Evolutionary conservation across 306 rosid genomes (phyloP).

Genomic region (Quercus engelmannii): DNA sequence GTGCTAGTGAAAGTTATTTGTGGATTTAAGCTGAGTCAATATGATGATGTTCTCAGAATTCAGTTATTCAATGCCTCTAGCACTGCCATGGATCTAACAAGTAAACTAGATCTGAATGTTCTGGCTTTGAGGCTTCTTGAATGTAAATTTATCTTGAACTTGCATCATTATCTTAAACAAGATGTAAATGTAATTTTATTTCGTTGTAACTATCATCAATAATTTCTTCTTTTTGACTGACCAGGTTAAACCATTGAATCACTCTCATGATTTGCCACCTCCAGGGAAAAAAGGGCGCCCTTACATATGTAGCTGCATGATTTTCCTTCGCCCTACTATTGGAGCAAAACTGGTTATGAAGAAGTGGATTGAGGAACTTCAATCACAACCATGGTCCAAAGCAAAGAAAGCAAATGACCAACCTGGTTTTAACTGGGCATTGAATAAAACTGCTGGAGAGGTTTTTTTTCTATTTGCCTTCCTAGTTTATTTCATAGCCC

Average conservation of each 20-base stretch:
- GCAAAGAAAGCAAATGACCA: constrained; percentile 85
- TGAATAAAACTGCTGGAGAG: constrained; percentile 74
- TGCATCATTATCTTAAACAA: no score
- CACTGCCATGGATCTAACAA: not conserved
- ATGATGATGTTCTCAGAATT: not conserved
- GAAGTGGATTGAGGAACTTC: constrained; percentile 87
- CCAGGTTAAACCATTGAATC: constrained; percentile 87
- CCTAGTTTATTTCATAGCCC: not conserved
- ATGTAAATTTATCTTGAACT: not conserved
- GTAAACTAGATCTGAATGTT: not conserved
- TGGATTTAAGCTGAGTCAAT: not conserved
- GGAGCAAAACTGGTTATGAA: constrained; percentile 77
- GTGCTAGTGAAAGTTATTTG: not conserved
- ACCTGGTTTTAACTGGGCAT: constrained; percentile 98
- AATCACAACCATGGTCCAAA: constrained; percentile 76
- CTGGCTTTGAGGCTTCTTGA: not conserved
- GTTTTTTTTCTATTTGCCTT: constrained; percentile 35
- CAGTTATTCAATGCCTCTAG: not conserved
- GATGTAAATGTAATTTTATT: no score
- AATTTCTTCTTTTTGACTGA: no score
- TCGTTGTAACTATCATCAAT: no score
- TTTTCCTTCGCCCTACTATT: constrained; percentile 60
- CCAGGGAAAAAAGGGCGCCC: constrained; percentile 97
- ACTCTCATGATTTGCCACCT: constrained; percentile 89
- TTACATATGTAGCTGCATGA: constrained; percentile 95